phyloP scores from a whole-genome alignment of 495 filamentous ascomycete genomes.

The Lepidopterella palustris region DNA sequence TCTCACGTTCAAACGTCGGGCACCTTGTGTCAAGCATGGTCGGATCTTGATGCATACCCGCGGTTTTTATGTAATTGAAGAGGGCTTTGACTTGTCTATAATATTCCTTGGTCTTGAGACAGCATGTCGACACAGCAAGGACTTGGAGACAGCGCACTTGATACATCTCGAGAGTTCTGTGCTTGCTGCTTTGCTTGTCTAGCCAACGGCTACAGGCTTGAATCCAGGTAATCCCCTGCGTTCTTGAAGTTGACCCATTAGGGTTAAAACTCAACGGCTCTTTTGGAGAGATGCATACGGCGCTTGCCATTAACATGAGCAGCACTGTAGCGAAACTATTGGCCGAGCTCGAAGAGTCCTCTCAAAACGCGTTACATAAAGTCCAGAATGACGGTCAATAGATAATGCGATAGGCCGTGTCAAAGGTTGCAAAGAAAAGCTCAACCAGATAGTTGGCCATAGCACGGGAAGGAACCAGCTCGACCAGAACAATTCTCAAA shows the following conservation, averaged over 20 bases:
- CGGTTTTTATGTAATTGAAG: constrained; percentile 12
- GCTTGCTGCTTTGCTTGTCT: constrained; percentile 20
- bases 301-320: constrained; percentile 17
- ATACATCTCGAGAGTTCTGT: constrained; percentile 12
- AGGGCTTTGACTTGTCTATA: constrained; percentile 16
- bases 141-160: constrained; percentile 19
- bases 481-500: too few relatives aligned
- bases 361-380: constrained; percentile 10
- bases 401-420: constrained; percentile 20
- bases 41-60: constrained; percentile 17
- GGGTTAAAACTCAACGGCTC: constrained; percentile 9
- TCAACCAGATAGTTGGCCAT: constrained; percentile 10
- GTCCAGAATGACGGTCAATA: constrained; percentile 15
- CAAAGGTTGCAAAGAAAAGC: constrained; percentile 17
- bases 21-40: constrained; percentile 4
- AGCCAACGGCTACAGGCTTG: constrained; percentile 22
- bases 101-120: constrained; percentile 21
- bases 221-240: constrained; percentile 19
- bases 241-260: constrained; percentile 13
- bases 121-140: constrained; percentile 8
- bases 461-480: constrained; percentile 6
- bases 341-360: not conserved
- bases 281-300: constrained; percentile 15
- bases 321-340: constrained; percentile 8
- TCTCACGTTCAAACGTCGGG: constrained; percentile 19